Evolutionary conservation across 441 rosid genomes (phyloP).

Genomic region (Euphorbia neoarborescens): DNA sequence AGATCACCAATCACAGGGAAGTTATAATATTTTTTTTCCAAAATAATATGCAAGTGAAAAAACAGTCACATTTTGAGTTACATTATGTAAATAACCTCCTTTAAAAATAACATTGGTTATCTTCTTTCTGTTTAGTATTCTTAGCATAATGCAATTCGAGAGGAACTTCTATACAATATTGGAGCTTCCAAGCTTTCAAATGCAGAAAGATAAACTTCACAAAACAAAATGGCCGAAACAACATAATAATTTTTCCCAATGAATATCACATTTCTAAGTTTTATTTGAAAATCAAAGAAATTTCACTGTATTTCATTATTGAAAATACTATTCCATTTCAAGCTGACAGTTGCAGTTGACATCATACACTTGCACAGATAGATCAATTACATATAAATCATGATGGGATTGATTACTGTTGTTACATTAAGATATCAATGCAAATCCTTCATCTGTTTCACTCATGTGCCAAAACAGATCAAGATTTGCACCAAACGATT

Average conservation of each 20-base stretch:
- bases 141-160: background rate
- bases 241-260: background rate
- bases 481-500: background rate
- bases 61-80: constrained; percentile 2
- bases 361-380: background rate
- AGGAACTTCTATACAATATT: background rate
- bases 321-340: background rate
- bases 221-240: constrained; percentile 1
- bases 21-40: background rate
- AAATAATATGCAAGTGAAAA: background rate
- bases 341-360: background rate
- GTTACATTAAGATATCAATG: background rate
- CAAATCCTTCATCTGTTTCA: background rate
- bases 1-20: background rate
- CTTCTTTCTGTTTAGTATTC: background rate
- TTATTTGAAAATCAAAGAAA: background rate
- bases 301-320: background rate
- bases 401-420: background rate
- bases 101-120: background rate
- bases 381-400: constrained; percentile 1
- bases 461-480: background rate
- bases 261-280: background rate
- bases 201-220: background rate
- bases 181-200: background rate
- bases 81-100: background rate